These are phyloP conservation scores for Euphorbia celastroides DNA, from an alignment of 441 rosid genomes.

Conservation along the genomic window DNA sequence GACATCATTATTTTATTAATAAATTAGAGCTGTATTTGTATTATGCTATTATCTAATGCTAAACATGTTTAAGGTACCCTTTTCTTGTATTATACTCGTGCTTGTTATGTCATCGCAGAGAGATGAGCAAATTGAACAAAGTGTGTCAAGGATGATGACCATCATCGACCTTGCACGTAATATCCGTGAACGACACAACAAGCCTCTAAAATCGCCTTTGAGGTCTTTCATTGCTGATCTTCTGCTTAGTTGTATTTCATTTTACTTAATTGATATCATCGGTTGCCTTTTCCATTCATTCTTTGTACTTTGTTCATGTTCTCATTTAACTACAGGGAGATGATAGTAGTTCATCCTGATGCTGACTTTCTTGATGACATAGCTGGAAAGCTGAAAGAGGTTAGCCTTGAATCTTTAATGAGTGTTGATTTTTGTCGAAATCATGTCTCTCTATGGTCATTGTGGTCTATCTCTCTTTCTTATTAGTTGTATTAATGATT, in stretches of 20 bases:
- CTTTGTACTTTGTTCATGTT: background rate
- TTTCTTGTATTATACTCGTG: background rate
- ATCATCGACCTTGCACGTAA: constrained; percentile 96
- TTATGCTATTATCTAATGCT: background rate
- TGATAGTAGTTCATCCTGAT: constrained; percentile 90
- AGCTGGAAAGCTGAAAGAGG: constrained; percentile 88
- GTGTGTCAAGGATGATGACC: constrained; percentile 94
- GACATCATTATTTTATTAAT: background rate
- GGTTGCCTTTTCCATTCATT: background rate
- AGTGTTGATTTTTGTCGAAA: background rate
- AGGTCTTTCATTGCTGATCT: constrained; percentile 36
- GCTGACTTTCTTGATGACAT: constrained; percentile 84
- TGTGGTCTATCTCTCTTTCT: background rate
- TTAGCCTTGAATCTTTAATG: constrained; percentile 16
- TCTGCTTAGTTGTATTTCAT: background rate
- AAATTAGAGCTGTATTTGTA: background rate
- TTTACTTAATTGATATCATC: background rate
- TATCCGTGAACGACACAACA: constrained; percentile 89
- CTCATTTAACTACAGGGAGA: constrained; percentile 56
- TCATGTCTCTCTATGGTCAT: background rate
- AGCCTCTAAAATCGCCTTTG: constrained; percentile 91
- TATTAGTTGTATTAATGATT: background rate
- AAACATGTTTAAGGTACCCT: background rate
- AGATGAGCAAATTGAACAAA: constrained; percentile 81
- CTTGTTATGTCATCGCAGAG: constrained; percentile 39